These are phyloP conservation scores for Fusarium gaditjirri DNA, from an alignment of 2,329 filamentous ascomycete species.

Conservation along the genomic window DNA sequence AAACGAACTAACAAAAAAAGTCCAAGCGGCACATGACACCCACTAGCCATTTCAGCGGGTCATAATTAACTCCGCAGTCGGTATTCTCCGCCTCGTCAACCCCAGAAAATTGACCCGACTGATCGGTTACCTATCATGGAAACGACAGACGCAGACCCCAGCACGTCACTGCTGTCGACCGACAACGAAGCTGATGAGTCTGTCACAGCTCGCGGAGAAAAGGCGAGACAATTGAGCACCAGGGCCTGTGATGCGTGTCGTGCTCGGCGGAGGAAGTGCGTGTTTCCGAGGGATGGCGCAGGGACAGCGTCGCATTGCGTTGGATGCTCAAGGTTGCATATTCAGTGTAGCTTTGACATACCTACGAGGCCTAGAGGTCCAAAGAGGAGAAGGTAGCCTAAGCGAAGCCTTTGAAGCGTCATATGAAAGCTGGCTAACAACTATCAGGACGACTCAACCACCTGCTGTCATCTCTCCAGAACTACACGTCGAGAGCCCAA, in stretches of 20 bases:
- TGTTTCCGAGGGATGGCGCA: not conserved
- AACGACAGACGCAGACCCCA: not conserved
- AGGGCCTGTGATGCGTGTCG: constrained; percentile 6
- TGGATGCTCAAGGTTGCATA: not conserved
- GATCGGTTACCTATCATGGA: not conserved
- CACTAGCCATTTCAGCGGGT: not conserved
- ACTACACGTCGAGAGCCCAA: not conserved
- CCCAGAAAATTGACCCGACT: not conserved
- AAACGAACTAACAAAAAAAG: not conserved
- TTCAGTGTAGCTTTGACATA: constrained; percentile 10
- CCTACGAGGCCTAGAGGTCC: not conserved
- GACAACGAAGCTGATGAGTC: not conserved
- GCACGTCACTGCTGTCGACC: not conserved
- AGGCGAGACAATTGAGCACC: accelerated
- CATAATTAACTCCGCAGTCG: not conserved
- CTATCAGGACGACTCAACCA: not conserved
- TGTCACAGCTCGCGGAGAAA: not conserved
- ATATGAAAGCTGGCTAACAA: not conserved
- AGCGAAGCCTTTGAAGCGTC: accelerated
- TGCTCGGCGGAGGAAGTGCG: constrained; percentile 5
- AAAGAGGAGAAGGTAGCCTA: not conserved
- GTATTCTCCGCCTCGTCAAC: constrained; percentile 7
- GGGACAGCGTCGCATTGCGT: not conserved
- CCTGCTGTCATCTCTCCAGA: not conserved
- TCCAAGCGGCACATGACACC: not conserved